Base-by-base conservation (phyloP, 768 basidiomycete genomes). In the Hebeloma cylindrosporum region DNA sequence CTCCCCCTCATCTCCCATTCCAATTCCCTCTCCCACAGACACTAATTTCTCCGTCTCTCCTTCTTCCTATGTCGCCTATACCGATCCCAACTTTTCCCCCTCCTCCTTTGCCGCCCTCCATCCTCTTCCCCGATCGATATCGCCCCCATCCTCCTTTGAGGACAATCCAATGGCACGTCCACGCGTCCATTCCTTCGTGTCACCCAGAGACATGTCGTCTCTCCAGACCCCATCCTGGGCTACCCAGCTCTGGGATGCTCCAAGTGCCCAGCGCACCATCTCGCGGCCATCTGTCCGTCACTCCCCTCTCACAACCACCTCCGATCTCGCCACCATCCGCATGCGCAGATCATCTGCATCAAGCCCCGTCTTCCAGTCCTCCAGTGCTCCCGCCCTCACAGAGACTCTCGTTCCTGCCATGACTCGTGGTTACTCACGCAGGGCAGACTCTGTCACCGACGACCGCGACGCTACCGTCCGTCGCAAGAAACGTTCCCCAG, bases 401-500 rank as follows among this genome's bases (percentile, higher is more conserved):
- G 76, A 80, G 37, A 61, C 70, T 2, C 72, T 71, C 45, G 65
- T 68, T 20, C 72, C 78, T 40, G 64, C 69, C 20, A 66, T 80
- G 57, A 64, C 78, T 30, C 74, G 88, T 25, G 63, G 74, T 11
- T 88, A 85, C 71, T 82, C 75, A 60, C 77, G 80, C 36, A 76
- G 82, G 21, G 79, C 83, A 43, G 85, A 83, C 57, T 85, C 83
- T 56, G 64, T 76, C 38, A 46, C 50, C 39, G 76, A 85, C 42
- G 85, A 87, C 51, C 77, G 76, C 45, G 85, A 87, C 62, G 83
- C 82, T 45, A 89, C 88, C n/a, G 69, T 89, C 28, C 78, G 85
- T 50, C 72, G 79, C 49, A 83, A 79, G 72, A 71, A 70, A 63
- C 68, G 70, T 27, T 65, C 65, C 45, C 61, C 61, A 36, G 56